Conservation (phyloP, 345 rosid genomes). For the Trapa incisa region DNA sequence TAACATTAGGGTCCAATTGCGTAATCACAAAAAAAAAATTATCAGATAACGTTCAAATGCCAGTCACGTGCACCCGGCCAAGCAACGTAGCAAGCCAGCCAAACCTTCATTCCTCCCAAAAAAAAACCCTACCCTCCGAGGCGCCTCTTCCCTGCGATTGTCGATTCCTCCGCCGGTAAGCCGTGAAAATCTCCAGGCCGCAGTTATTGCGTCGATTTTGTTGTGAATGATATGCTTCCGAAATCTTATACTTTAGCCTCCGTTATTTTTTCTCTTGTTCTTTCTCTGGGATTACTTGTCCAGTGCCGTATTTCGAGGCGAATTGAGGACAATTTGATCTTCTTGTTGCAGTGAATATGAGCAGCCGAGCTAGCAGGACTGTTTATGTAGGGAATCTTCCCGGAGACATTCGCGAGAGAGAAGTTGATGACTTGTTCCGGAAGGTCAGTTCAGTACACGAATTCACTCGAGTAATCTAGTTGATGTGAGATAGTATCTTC, state of each 20-base stretch:
- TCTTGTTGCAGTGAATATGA: constrained; percentile 29
- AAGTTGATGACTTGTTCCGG: constrained; percentile 95
- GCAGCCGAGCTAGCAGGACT: constrained; percentile 81
- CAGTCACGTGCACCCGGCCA: too few relatives aligned
- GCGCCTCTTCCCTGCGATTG: constrained; percentile 7
- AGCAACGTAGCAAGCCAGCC: background rate
- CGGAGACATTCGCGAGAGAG: constrained; percentile 84
- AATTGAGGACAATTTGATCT: background rate
- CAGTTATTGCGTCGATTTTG: background rate
- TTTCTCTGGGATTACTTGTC: too few relatives aligned
- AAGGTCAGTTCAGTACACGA: constrained; percentile 34
- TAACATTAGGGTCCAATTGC: too few relatives aligned
- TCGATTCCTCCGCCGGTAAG: constrained; percentile 6
- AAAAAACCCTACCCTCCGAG: constrained; percentile 10
- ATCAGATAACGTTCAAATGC: too few relatives aligned
- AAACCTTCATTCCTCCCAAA: background rate
- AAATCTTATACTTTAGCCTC: too few relatives aligned
- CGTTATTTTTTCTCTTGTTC: background rate
- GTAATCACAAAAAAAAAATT: too few relatives aligned
- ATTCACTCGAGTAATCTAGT: background rate
- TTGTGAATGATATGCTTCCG: background rate
- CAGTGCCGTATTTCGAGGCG: background rate
- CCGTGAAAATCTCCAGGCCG: background rate
- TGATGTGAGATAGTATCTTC: too few relatives aligned
- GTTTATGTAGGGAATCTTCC: constrained; percentile 94